Conservation (phyloP, 257 asterid genomes). For the Agastache rugosa region DNA sequence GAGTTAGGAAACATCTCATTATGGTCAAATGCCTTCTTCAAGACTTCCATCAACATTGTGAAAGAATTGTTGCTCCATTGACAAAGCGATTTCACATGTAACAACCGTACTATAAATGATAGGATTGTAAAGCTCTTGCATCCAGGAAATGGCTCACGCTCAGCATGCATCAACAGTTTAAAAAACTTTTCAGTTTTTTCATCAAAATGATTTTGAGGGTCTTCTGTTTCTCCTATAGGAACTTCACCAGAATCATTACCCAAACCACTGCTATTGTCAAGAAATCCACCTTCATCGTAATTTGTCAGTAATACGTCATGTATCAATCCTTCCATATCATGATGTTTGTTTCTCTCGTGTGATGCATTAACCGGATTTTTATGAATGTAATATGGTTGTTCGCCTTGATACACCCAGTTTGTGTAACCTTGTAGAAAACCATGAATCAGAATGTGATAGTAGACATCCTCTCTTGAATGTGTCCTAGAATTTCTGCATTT, state of each 20-base stretch:
- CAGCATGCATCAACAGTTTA: too few species aligned
- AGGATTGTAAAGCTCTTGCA: slow-evolving; percentile 6
- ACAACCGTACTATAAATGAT: not conserved
- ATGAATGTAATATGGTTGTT: too few species aligned
- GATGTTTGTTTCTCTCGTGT: not conserved
- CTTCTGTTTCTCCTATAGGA: too few species aligned
- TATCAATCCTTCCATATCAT: not conserved
- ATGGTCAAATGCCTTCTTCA: not conserved
- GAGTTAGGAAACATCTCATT: not conserved
- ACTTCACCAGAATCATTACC: not conserved
- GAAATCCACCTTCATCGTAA: not conserved
- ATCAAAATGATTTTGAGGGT: too few species aligned
- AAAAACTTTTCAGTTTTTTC: too few species aligned
- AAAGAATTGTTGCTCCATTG: not conserved
- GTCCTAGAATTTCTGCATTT: too few species aligned
- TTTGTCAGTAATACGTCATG: not conserved
- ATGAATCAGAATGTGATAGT: too few species aligned
- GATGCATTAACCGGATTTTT: not conserved
- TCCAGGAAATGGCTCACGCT: not conserved
- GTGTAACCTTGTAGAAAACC: too few species aligned
- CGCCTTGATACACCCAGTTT: too few species aligned
- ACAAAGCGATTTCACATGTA: not conserved
- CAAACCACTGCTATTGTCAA: not conserved
- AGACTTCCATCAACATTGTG: not conserved
- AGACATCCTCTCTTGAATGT: too few species aligned